Evolutionary conservation across 805 yeast species (phyloP).

Genomic region (Spathaspora girioi): DNA sequence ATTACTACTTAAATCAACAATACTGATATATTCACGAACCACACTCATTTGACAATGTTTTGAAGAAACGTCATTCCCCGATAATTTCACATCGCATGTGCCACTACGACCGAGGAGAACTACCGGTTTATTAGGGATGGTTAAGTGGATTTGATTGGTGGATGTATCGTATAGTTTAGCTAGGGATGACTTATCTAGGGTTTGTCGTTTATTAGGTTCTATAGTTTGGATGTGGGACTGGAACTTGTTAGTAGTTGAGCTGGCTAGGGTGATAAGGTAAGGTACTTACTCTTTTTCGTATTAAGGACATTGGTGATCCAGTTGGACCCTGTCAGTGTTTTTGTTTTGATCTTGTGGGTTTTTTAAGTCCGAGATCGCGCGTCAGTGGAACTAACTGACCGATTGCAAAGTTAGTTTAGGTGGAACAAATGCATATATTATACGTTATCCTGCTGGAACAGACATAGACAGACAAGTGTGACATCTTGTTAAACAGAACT

Average conservation of each 20-base stretch:
- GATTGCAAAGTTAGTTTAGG: too few relatives aligned
- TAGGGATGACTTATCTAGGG: conserved; percentile 6
- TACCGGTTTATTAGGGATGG: conserved; percentile 17
- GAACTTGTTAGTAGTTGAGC: neutral
- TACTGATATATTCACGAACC: conserved; percentile 36
- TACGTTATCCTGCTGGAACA: too few relatives aligned
- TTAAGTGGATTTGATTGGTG: conserved; percentile 14
- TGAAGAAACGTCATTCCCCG: conserved; percentile 62
- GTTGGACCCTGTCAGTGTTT: neutral
- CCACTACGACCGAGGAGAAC: conserved; percentile 52
- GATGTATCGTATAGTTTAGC: conserved; percentile 21
- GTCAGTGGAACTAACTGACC: too few relatives aligned
- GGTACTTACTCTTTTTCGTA: conserved; percentile 23
- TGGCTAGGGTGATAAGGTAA: too few relatives aligned
- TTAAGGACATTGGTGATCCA: conserved; percentile 25
- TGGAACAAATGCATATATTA: too few relatives aligned
- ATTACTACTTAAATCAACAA: conserved; percentile 59
- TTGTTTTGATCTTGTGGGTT: neutral
- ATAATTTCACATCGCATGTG: conserved; percentile 51
- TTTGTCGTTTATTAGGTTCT: conserved; percentile 6
- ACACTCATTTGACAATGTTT: conserved; percentile 53
- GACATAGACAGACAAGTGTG: too few relatives aligned
- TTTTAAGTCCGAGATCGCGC: neutral
- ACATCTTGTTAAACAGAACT: too few relatives aligned
- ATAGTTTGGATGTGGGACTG: neutral